A percentile compares a stretch with the other conserved stretches of the same genome.
Conservation (phyloP, 2,329 filamentous ascomycete species). For the Myriosclerotinia curreyana region DNA sequence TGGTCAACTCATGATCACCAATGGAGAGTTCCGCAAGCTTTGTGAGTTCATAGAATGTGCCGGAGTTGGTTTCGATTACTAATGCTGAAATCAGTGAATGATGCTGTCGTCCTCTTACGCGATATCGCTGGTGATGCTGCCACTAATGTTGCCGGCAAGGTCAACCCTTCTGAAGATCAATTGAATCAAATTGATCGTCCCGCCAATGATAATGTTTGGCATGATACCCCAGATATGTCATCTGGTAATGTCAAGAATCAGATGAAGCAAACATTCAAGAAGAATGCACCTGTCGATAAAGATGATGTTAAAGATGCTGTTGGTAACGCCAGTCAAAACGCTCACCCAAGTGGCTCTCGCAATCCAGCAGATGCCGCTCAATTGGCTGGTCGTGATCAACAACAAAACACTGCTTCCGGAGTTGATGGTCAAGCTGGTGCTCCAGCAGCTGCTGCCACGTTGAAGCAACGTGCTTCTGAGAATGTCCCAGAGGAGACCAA, state of each 20-base stretch:
- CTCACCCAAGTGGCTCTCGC: slow-evolving; percentile 54
- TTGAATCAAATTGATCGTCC: slow-evolving; percentile 76
- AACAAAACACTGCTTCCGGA: slow-evolving; percentile 45
- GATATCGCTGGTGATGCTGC: slow-evolving; percentile 93
- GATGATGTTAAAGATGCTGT: slow-evolving; percentile 61
- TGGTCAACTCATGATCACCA: slow-evolving; percentile 86
- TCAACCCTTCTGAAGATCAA: slow-evolving; percentile 76
- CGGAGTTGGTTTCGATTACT: slow-evolving; percentile 17
- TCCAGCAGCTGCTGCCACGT: slow-evolving; percentile 39
- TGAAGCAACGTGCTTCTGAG: slow-evolving; percentile 56
- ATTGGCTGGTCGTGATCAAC: slow-evolving; percentile 49
- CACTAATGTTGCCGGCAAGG: slow-evolving; percentile 67
- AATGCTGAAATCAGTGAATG: slow-evolving; percentile 54
- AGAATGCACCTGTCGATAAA: slow-evolving; percentile 49
- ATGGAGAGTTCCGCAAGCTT: slow-evolving; percentile 63
- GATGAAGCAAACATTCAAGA: slow-evolving; percentile 57
- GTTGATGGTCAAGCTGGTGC: slow-evolving; percentile 52
- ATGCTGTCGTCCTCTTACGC: slow-evolving; percentile 75
- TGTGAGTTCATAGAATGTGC: slow-evolving; percentile 20
- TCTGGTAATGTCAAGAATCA: slow-evolving; percentile 67
- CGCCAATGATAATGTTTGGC: slow-evolving; percentile 90
- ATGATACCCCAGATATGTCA: slow-evolving; percentile 76
- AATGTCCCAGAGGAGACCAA: slow-evolving; percentile 64
- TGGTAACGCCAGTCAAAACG: slow-evolving; percentile 53
- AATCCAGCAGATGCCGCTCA: slow-evolving; percentile 53